Conservation (phyloP, 768 basidiomycete genomes). For the Boletellus ananiceps region DNA sequence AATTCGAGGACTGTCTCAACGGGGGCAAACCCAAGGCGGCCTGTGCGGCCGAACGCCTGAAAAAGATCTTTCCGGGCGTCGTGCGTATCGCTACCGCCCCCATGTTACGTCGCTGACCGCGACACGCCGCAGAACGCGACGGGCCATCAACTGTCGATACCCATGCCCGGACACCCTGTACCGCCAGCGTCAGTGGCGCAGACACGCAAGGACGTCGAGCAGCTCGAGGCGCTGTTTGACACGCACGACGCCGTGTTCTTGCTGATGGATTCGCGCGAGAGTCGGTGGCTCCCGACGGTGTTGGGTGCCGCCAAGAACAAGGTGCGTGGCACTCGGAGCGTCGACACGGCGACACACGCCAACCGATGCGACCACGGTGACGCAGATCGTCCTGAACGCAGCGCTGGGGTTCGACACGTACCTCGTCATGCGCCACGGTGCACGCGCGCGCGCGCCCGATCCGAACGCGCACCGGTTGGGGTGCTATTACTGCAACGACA, state of each 20-base stretch:
- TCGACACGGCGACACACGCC: neutral
- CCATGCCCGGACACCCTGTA: slow-evolving; percentile 97
- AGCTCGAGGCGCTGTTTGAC: slow-evolving; percentile 74
- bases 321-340: slow-evolving; percentile 12
- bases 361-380: neutral
- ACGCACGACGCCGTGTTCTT: slow-evolving; percentile 88
- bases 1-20: slow-evolving; percentile 87
- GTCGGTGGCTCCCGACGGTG: slow-evolving; percentile 93
- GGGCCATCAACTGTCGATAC: slow-evolving; percentile 76
- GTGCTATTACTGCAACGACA: slow-evolving; percentile 98
- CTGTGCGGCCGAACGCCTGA: slow-evolving; percentile 80
- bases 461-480: slow-evolving; percentile 51
- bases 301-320: slow-evolving; percentile 82
- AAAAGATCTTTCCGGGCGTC: slow-evolving; percentile 89
- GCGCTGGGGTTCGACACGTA: slow-evolving; percentile 95
- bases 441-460: slow-evolving; percentile 36
- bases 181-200: slow-evolving; percentile 53
- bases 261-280: slow-evolving; percentile 98
- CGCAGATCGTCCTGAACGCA: slow-evolving; percentile 85
- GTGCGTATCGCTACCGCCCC: slow-evolving; percentile 42
- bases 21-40: slow-evolving; percentile 94
- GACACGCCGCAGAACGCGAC: slow-evolving; percentile 61
- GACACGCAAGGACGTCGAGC: slow-evolving; percentile 60
- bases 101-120: too few relatives aligned
- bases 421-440: slow-evolving; percentile 95